These are phyloP conservation scores for Stylonectria norvegica DNA, from an alignment of 2,329 filamentous ascomycete genomes.

Conservation along the genomic window DNA sequence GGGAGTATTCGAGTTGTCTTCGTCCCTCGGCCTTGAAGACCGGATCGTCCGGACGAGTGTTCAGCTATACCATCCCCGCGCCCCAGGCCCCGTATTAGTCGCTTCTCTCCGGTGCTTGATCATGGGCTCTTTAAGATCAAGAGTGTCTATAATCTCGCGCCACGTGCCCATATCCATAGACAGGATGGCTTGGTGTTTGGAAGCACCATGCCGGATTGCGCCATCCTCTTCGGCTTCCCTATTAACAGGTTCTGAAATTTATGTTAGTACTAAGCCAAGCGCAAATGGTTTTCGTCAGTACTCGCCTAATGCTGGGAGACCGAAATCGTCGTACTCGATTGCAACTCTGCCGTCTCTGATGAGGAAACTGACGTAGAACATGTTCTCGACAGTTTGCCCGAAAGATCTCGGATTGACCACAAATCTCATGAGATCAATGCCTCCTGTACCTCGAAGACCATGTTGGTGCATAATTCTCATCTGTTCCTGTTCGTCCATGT, in stretches of 20 bases:
- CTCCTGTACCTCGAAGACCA: constrained; percentile 64
- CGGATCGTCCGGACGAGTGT: background rate
- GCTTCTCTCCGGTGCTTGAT: constrained; percentile 77
- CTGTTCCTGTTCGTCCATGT: constrained; percentile 45
- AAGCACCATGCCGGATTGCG: constrained; percentile 47
- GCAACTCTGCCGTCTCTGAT: constrained; percentile 80
- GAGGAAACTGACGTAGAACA: constrained; percentile 95
- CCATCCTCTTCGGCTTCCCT: constrained; percentile 46
- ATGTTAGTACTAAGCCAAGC: constrained; percentile 15
- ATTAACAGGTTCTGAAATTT: constrained; percentile 33
- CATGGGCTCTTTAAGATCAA: constrained; percentile 73
- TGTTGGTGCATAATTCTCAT: constrained; percentile 59
- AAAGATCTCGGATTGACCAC: constrained; percentile 88
- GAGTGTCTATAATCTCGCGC: constrained; percentile 71
- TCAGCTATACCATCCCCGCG: constrained; percentile 64
- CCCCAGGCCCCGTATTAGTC: constrained; percentile 47
- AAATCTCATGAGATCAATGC: constrained; percentile 79
- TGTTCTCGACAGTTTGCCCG: constrained; percentile 90
- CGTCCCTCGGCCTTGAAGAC: background rate
- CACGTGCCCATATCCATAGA: constrained; percentile 83
- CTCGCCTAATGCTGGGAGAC: constrained; percentile 77
- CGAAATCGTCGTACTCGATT: constrained; percentile 69
- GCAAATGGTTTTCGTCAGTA: constrained; percentile 16
- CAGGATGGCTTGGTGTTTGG: constrained; percentile 82
- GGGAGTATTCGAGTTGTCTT: background rate